A percentile compares a stretch with the other conserved stretches of the same genome.
Conservation (phyloP, 2,329 filamentous ascomycete genomes). For the Lecanoromycetidae sp. region DNA sequence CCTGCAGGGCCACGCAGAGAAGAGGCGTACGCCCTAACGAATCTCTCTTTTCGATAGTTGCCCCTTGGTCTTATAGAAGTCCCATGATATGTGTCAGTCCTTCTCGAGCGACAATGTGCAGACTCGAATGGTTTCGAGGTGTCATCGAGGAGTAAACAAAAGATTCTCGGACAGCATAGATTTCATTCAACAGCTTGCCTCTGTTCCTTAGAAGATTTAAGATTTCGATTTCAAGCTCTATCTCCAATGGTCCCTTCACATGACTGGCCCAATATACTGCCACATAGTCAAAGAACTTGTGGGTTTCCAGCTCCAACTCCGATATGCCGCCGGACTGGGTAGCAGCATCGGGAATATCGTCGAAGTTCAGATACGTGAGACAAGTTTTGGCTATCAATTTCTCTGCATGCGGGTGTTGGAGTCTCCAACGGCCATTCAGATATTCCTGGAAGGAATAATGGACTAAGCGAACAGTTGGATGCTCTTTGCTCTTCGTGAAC, state of each 20-base stretch:
- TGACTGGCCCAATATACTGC: background rate
- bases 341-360: background rate
- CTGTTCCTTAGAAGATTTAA: background rate
- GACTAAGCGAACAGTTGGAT: background rate
- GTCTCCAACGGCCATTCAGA: background rate
- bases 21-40: background rate
- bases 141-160: no score
- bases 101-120: background rate
- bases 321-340: background rate
- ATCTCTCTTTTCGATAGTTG: background rate
- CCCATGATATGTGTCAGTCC: background rate
- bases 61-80: background rate
- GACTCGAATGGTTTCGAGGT: no score
- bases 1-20: background rate
- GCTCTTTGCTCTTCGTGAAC: background rate
- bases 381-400: background rate
- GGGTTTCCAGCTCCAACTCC: background rate
- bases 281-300: background rate
- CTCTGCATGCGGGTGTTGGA: background rate
- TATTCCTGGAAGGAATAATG: constrained; percentile 6
- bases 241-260: background rate
- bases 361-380: background rate
- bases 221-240: background rate
- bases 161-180: no score
- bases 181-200: no score